Percentiles rank a stretch among this genome's conserved stretches.
Conservation (phyloP, 2,329 filamentous ascomycete genomes). For the Magnaporthales sp. region DNA sequence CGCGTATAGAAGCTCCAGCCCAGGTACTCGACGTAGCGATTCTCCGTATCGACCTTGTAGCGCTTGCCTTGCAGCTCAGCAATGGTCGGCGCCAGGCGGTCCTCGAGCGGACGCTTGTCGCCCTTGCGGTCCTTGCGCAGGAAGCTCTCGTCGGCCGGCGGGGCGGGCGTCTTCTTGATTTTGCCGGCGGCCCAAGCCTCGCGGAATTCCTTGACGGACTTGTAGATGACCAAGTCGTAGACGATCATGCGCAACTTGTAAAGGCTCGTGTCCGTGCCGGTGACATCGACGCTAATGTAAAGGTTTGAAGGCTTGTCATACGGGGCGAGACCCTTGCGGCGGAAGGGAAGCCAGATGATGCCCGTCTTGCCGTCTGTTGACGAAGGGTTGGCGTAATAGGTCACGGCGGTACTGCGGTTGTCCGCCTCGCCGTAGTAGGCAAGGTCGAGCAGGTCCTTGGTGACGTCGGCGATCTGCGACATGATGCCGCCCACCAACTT, state of each 20-base stretch:
- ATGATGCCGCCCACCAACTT: conserved; percentile 26
- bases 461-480: conserved; percentile 28
- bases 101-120: conserved; percentile 24
- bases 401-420: conserved; percentile 20
- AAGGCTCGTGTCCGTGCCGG: conserved; percentile 31
- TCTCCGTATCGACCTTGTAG: conserved; percentile 31
- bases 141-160: conserved; percentile 12
- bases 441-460: conserved; percentile 25
- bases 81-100: conserved; percentile 24
- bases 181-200: conserved; percentile 25
- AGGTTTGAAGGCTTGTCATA: conserved; percentile 36
- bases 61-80: conserved; percentile 29
- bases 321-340: conserved; percentile 26
- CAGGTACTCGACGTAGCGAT: conserved; percentile 42
- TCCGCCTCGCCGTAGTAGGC: conserved; percentile 22
- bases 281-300: conserved; percentile 31
- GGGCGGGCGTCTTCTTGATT: background rate
- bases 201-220: conserved; percentile 22
- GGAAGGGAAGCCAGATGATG: conserved; percentile 31
- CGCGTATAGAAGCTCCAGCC: conserved; percentile 43
- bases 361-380: conserved; percentile 31
- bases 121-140: conserved; percentile 19
- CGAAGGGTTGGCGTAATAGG: conserved; percentile 24
- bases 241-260: conserved; percentile 34
- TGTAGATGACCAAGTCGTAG: conserved; percentile 29